Evolutionary conservation across 306 rosid genomes (phyloP), one percentile per base, ranked within the genome.

Genomic region (Luffa aegyptiaca): DNA sequence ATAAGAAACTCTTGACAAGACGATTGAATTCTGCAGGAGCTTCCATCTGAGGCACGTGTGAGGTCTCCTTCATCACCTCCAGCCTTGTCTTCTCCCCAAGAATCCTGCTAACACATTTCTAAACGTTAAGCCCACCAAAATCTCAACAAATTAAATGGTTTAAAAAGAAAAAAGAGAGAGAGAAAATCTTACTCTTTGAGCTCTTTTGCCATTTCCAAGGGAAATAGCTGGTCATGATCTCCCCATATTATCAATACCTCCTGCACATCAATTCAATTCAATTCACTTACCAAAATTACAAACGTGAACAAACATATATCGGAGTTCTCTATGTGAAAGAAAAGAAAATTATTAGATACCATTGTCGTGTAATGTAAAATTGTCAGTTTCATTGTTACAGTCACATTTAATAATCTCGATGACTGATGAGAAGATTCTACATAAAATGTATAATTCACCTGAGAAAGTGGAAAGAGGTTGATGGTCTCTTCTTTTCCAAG

Each of bases 231-330:
- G 79, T 95, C 98, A 26, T 82, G 84, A 13, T 92, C 93, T 45
- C 98, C 98, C 98, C 97, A 92, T 33, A 95, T 31, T 39, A 92
- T 75, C 80, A 95, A 83, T 56, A 91, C 97, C 83, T 92, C 97
- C 97, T 92, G 83, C 11, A 10, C 1, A 26, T 26, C 6, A 51
- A 10, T 2, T 36, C 11, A 21, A 48, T 20, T 18, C 76, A 68
- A 20, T 63, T 21, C 42, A 37, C 10, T 65, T 0, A 39, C 8
- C 18, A 65, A 39, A 65, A 1, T 1, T 35, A 0, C 9, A 37
- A 53, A 53, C 5, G 21, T 53, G 9, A 46, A 10, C 13, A n/a
- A n/a, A 46, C 2, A 26, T 26, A 26, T 26, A 46, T 46, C 13
- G 51, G 51, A 46, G 51, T 13, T 46, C 51, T 26, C 31, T 26